These are phyloP conservation scores for Clitoria ternatea DNA, from an alignment of 306 rosid species.

Conservation along the genomic window DNA sequence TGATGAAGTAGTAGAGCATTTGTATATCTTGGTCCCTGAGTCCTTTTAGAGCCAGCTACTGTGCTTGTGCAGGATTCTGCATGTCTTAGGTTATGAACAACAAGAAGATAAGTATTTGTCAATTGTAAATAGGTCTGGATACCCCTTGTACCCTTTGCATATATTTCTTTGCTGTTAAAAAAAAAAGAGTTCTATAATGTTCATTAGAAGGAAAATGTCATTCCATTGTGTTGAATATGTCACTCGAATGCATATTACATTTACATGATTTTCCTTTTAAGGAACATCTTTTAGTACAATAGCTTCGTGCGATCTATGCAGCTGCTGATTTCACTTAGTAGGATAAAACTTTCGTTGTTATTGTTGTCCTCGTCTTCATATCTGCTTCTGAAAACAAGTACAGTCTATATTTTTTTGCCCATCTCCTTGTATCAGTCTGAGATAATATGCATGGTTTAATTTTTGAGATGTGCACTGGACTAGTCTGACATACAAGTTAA, in stretches of 20 bases:
- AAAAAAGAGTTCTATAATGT: too few species aligned
- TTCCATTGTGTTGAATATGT: not conserved
- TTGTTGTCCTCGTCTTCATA: too few species aligned
- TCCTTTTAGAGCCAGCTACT: not conserved
- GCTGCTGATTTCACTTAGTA: too few species aligned
- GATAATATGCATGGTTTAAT: not conserved
- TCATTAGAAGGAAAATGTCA: not conserved
- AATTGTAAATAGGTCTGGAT: too few species aligned
- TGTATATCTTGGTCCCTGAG: not conserved
- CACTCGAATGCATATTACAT: not conserved
- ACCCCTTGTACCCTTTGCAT: too few species aligned
- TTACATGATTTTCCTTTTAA: not conserved
- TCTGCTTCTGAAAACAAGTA: not conserved
- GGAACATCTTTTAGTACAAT: not conserved
- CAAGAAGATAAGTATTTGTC: constrained; percentile 2
- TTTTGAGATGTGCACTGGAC: not conserved
- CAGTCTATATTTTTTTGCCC: not conserved
- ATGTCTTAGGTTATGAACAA: constrained; percentile 15
- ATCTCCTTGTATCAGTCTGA: not conserved
- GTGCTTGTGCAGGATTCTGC: not conserved
- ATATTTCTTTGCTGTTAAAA: too few species aligned
- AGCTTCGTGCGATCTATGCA: too few species aligned
- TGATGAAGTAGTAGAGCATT: not conserved
- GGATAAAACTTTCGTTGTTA: too few species aligned
- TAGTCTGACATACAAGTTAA: not conserved